Evolutionary conservation across 2,329 filamentous ascomycete genomes (phyloP).

Genomic region (Sporothrix euskadiensis): DNA sequence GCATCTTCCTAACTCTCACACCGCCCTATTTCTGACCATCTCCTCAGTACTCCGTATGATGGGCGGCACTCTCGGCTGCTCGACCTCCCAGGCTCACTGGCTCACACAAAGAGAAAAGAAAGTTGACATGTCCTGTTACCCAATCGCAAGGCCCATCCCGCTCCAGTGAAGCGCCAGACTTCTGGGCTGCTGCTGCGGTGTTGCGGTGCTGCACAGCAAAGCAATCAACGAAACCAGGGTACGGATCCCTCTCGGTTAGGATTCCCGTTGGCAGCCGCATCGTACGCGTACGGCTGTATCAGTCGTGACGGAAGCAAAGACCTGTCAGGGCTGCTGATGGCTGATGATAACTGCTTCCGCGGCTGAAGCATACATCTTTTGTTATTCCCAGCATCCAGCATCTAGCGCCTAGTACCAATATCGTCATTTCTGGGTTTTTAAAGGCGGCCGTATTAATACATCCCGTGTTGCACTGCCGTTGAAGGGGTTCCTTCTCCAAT

Average conservation of each 20-base stretch:
- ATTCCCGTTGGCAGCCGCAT: background rate
- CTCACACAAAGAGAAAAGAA: background rate
- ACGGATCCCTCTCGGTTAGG: conserved; percentile 22
- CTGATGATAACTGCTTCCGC: background rate
- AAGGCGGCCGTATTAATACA: background rate
- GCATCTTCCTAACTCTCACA: background rate
- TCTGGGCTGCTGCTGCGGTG: background rate
- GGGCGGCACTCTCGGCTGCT: background rate
- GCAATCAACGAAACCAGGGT: background rate
- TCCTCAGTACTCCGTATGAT: too few species aligned
- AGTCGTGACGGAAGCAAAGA: background rate
- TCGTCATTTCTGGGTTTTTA: background rate
- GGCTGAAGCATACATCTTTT: background rate
- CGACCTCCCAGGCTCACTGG: background rate
- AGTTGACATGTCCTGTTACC: conserved; percentile 5
- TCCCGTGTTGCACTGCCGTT: conserved; percentile 11
- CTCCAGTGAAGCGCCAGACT: conserved; percentile 13
- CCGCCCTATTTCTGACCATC: background rate
- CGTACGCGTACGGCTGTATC: background rate
- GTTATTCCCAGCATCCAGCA: background rate
- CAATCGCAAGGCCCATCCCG: conserved; percentile 13
- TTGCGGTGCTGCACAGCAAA: background rate
- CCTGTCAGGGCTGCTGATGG: background rate
- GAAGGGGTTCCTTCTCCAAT: conserved; percentile 4
- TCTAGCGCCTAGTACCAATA: background rate